A percentile compares a stretch with the other conserved stretches of the same genome.
Evolutionary conservation across 495 filamentous ascomycete species (phyloP).

Genomic region (Penicillium flavigenum): DNA sequence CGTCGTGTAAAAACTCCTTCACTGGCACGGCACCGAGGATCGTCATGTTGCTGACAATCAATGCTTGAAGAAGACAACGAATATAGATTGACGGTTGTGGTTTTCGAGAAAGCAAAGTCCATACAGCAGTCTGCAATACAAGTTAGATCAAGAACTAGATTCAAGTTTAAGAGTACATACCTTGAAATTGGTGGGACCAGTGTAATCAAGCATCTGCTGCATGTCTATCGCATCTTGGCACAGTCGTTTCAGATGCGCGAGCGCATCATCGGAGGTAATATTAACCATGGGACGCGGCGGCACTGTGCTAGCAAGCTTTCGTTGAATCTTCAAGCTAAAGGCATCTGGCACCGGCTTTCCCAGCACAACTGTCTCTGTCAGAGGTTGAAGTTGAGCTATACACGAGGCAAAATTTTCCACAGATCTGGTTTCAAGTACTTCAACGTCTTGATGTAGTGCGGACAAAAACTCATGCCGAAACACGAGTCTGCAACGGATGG

Average conservation of each 20-base stretch:
- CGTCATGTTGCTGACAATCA: slow-evolving; percentile 69
- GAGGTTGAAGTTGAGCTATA: slow-evolving; percentile 43
- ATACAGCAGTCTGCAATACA: slow-evolving; percentile 54
- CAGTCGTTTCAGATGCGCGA: slow-evolving; percentile 64
- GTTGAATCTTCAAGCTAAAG: slow-evolving; percentile 88
- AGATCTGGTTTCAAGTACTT: slow-evolving; percentile 40
- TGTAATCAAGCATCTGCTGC: slow-evolving; percentile 64
- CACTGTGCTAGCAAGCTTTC: slow-evolving; percentile 84
- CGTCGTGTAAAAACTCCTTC: slow-evolving; percentile 73
- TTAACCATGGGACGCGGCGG: slow-evolving; percentile 88
- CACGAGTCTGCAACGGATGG: slow-evolving; percentile 60
- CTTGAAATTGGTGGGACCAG: slow-evolving; percentile 63
- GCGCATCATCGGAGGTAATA: slow-evolving; percentile 68
- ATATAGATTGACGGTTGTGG: slow-evolving; percentile 83
- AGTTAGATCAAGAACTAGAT: slow-evolving; percentile 7
- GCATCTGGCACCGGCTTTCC: slow-evolving; percentile 68
- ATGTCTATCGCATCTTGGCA: slow-evolving; percentile 71
- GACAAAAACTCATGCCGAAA: slow-evolving; percentile 64
- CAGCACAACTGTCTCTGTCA: slow-evolving; percentile 58
- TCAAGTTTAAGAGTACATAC: slow-evolving; percentile 24
- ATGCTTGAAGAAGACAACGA: slow-evolving; percentile 72
- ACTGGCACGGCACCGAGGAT: slow-evolving; percentile 65
- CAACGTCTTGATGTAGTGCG: slow-evolving; percentile 48
- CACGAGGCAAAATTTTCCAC: slow-evolving; percentile 44
- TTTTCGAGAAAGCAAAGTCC: slow-evolving; percentile 71